Evolutionary conservation across 257 asterid species (phyloP).

Genomic region (Anisodus acutangulus): DNA sequence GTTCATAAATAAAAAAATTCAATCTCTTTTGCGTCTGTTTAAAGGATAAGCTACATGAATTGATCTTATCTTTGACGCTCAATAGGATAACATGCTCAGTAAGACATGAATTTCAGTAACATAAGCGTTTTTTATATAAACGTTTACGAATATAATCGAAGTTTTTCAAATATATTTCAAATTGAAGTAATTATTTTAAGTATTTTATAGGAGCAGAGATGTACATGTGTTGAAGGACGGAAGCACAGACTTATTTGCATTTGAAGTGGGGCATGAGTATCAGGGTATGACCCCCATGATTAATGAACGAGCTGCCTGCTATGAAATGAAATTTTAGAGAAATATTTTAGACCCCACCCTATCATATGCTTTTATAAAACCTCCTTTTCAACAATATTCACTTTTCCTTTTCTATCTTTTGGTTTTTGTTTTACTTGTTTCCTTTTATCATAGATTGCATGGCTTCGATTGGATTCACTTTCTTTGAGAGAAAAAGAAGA

Average conservation of each 20-base stretch:
- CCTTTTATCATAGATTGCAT: slow-evolving; percentile 6
- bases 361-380: not conserved
- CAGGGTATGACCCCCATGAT: not conserved
- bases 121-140: too few species aligned
- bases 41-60: too few species aligned
- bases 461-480: not conserved
- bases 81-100: too few species aligned
- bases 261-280: not conserved
- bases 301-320: too few species aligned
- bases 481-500: not conserved
- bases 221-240: not conserved
- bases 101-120: too few species aligned
- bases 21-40: too few species aligned
- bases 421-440: slow-evolving; percentile 17
- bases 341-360: not conserved
- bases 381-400: not conserved
- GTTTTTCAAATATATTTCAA: too few species aligned
- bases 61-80: too few species aligned
- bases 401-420: not conserved
- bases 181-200: not conserved
- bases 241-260: not conserved
- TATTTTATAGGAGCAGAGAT: not conserved
- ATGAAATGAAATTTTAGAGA: too few species aligned
- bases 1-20: too few species aligned
- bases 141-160: too few species aligned